Percentiles rank a stretch among this genome's conserved stretches.
These are phyloP conservation scores for Podaxis carcinomalis DNA, from an alignment of 768 basidiomycete species.

Conservation along the genomic window DNA sequence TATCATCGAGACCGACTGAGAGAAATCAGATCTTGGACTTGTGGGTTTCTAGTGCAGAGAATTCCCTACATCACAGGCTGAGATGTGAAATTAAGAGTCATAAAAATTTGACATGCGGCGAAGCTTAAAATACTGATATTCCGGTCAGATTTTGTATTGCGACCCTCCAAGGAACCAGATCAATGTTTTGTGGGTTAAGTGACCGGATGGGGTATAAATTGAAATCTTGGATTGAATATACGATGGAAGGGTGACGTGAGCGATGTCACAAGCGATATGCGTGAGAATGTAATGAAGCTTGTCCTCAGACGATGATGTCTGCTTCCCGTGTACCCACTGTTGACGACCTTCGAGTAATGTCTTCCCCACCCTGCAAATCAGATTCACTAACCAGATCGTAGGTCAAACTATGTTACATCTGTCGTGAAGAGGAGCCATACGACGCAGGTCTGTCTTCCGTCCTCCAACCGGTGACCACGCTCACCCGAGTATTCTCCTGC, in stretches of 20 bases:
- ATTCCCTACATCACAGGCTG: too few relatives aligned
- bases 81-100: too few relatives aligned
- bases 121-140: too few relatives aligned
- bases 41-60: too few relatives aligned
- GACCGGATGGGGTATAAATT: too few relatives aligned
- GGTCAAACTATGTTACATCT: slow-evolving; percentile 81
- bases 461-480: background rate
- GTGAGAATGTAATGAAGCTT: slow-evolving; percentile 4
- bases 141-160: too few relatives aligned
- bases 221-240: background rate
- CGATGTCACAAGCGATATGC: background rate
- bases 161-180: too few relatives aligned
- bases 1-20: too few relatives aligned
- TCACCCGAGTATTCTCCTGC: background rate
- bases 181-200: too few relatives aligned
- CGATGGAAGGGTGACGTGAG: background rate
- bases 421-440: slow-evolving; percentile 64
- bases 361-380: background rate
- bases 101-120: too few relatives aligned
- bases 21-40: too few relatives aligned
- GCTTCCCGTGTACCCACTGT: slow-evolving; percentile 22
- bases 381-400: slow-evolving; percentile 13
- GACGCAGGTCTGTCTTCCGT: slow-evolving; percentile 34
- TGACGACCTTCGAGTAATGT: slow-evolving; percentile 27
- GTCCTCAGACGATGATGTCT: slow-evolving; percentile 6